Evolutionary conservation across 2,329 filamentous ascomycete species (phyloP), one percentile per base, ranked within the genome.

Genomic region (Trichoderma sp.): DNA sequence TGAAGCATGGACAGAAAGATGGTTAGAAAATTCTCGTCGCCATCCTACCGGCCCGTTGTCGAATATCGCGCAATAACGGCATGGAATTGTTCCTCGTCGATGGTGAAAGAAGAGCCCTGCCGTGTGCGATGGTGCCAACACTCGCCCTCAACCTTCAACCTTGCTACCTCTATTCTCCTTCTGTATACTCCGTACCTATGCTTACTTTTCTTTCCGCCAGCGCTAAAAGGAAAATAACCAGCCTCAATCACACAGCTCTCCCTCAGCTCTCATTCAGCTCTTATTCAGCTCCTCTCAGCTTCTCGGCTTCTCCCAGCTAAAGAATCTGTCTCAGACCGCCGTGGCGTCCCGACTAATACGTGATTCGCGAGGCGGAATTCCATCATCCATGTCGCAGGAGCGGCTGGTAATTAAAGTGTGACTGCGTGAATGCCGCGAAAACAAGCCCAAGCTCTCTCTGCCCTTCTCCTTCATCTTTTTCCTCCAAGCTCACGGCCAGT

Each of bases 261-360:
- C 2, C 29, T 29, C 22, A n/a, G n/a, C n/a, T n/a, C n/a, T n/a
- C n/a, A n/a, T n/a, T 53, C 59, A 60, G 57, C 57, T 34, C 52
- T 34, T 5, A 1, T 32, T 54, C 52, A 34, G 29, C 34, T 32
- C n/a, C 42, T 25, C 34, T 52, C 59, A 63, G 59, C 59, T 63
- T 37, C 15, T 53, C 50, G 22, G 27, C 50, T 29, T 15, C 27
- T 52, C 27, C 22, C 59, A 63, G 59, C 32, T 63, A 35, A 27
- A 52, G 27, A 45, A 63, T 27, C n/a, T 52, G 59, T 63, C 59
- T 63, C 45, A 63, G 59, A 52, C 39, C 59, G 34, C 22, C 32
- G 45, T 29, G 22, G 27, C 45, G 22, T 42, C 37, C 35, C 19
- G 56, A 59, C 25, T 19, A n/a, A 7, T 15, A 19, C 6, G 37